A percentile compares a stretch with the other conserved stretches of the same genome.
Conservation (phyloP, 1,139 yeast genomes). For the Hyphopichia wangnamkhiaoensis region DNA sequence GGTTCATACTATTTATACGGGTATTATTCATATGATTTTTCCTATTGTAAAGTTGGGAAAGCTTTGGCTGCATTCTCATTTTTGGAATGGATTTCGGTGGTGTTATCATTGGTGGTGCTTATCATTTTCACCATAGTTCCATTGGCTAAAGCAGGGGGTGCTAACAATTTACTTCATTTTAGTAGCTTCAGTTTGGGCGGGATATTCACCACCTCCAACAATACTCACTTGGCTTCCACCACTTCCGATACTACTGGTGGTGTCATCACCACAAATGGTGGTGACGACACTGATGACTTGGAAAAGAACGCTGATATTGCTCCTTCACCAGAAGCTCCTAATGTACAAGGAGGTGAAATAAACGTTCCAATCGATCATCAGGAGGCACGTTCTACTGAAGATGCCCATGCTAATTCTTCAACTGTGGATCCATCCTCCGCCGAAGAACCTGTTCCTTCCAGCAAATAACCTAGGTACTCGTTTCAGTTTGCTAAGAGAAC, state of each 20-base stretch:
- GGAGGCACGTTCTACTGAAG: no score
- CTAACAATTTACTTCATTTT: conserved; percentile 5
- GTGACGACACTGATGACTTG: conserved; percentile 2
- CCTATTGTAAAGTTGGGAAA: conserved; percentile 25
- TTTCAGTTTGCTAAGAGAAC: no score
- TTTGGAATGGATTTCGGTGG: conserved; percentile 28
- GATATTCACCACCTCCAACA: conserved; percentile 7
- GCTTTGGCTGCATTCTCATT: conserved; percentile 32
- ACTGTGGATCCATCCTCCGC: no score
- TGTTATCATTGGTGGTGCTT: conserved; percentile 21
- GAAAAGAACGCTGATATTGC: conserved; percentile 1
- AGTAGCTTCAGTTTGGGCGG: conserved; percentile 12
- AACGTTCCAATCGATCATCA: no score
- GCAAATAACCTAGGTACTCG: no score
- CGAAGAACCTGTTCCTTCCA: no score
- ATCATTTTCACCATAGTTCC: conserved; percentile 26
- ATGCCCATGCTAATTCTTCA: no score
- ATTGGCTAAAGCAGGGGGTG: conserved; percentile 6
- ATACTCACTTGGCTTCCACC: neutral
- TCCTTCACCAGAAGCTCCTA: neutral
- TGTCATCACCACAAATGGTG: conserved; percentile 1
- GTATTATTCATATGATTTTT: neutral
- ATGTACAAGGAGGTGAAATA: neutral
- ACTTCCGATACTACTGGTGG: conserved; percentile 1
- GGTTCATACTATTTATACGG: conserved; percentile 2